Percentiles rank a stretch among this genome's conserved stretches.
Conservation (phyloP, 345 rosid genomes). For the Lagerstroemia speciosa region DNA sequence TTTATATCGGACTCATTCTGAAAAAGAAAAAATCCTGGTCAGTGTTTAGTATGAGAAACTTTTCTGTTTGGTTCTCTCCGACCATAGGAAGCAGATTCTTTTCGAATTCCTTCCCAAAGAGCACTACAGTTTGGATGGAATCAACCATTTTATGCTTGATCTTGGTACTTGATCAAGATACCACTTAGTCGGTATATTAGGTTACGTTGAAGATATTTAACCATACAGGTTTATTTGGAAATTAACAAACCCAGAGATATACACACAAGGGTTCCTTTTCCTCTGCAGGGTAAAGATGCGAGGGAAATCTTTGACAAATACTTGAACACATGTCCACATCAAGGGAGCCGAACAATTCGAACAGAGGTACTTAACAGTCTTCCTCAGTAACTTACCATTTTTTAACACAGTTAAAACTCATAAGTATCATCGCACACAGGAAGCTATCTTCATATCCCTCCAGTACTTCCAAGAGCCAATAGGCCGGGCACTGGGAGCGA, state of each 20-base stretch:
- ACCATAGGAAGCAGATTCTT: background rate
- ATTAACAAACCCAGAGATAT: background rate
- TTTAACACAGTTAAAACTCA: background rate
- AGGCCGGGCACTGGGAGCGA: constrained; percentile 35
- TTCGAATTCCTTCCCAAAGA: background rate
- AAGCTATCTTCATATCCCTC: constrained; percentile 76
- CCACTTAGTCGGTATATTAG: background rate
- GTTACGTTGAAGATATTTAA: background rate
- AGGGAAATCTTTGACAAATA: constrained; percentile 50
- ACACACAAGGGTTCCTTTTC: background rate
- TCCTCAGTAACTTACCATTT: background rate
- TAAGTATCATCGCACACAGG: constrained; percentile 27
- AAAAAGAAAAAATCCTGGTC: background rate
- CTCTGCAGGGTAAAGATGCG: constrained; percentile 48
- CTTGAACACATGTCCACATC: constrained; percentile 81
- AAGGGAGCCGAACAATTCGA: constrained; percentile 92
- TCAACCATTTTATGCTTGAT: background rate
- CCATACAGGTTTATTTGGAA: background rate
- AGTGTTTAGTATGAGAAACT: background rate
- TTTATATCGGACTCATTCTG: background rate
- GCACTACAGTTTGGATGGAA: background rate
- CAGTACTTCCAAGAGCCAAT: constrained; percentile 86
- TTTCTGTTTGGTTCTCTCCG: background rate
- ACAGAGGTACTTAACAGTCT: constrained; percentile 44
- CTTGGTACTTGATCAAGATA: background rate